Base-by-base conservation (phyloP, 306 rosid genomes). In the Vachellia pachyceras region DNA sequence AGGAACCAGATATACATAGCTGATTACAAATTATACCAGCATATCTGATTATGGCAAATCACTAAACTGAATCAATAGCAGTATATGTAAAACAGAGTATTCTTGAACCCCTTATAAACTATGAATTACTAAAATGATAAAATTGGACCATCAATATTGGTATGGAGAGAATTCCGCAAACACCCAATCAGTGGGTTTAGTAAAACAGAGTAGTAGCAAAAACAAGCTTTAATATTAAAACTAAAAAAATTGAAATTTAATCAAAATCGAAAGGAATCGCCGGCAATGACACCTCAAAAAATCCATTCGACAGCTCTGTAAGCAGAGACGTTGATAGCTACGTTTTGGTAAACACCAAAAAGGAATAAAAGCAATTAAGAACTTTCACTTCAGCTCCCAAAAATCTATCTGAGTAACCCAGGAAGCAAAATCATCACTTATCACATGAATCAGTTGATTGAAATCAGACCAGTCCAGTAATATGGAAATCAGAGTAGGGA, bases 371-470 rank as follows among this genome's bases (percentile, higher is more conserved):
- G 77, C 69, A 77, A 80, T 75, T 20, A 69, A 83, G 37, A 75
- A 75, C 35, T 5, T 15, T 15, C 11, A 75, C 46, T 58, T 80
- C 83, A 77, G 54, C 77, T 77, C 36, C 18, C 68, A n/a, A 47
- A 58, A 37, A 20, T 20, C 44, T 63, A 1, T 50, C 44, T 17
- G 68, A 84, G 29, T 15, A 71, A 57, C 83, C 57, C 78, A 70
- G n/a, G 52, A 79, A 79, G 81, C 79, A 80, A 67, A 83, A 77
- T 47, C 17, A 39, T 72, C 47, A 79, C 69, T 20, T 25, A 44
- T 52, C 47, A 64, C 54, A 63, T 1, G 60, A 78, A n/a, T n/a
- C n/a, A n/a, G n/a, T n/a, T n/a, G n/a, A n/a, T n/a, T n/a, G n/a
- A n/a, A n/a, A n/a, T n/a, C n/a, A n/a, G n/a, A 84, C 64, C 80